These are phyloP conservation scores for Botrytis porri DNA, from an alignment of 2,329 filamentous ascomycete species.

Conservation along the genomic window DNA sequence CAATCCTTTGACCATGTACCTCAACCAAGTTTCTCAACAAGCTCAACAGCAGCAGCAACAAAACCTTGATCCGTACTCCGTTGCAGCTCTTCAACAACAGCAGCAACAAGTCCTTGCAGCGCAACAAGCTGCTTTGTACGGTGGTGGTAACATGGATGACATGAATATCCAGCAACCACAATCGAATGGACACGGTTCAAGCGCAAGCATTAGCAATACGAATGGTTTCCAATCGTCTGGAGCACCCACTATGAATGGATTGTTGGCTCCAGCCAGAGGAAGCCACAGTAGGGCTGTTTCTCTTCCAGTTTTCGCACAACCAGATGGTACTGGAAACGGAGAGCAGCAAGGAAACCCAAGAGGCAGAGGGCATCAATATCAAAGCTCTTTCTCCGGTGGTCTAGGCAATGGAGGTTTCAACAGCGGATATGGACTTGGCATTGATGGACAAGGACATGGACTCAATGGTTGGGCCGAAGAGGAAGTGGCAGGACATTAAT, in stretches of 20 bases:
- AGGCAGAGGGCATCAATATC: slow-evolving; percentile 61
- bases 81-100: slow-evolving; percentile 52
- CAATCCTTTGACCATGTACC: slow-evolving; percentile 91
- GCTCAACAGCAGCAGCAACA: slow-evolving; percentile 62
- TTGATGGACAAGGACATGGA: slow-evolving; percentile 55
- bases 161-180: slow-evolving; percentile 61
- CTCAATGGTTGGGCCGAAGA: slow-evolving; percentile 68
- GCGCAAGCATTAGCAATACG: slow-evolving; percentile 60
- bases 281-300: slow-evolving; percentile 74
- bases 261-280: slow-evolving; percentile 68
- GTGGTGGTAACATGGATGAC: slow-evolving; percentile 58
- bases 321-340: slow-evolving; percentile 45
- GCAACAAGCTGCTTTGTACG: slow-evolving; percentile 80
- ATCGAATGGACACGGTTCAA: slow-evolving; percentile 57
- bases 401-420: slow-evolving; percentile 30
- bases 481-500: slow-evolving; percentile 36
- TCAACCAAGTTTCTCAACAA: slow-evolving; percentile 76
- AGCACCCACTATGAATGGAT: slow-evolving; percentile 70
- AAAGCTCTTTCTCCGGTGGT: slow-evolving; percentile 51
- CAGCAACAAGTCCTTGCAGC: slow-evolving; percentile 68
- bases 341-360: slow-evolving; percentile 38
- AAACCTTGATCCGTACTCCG: slow-evolving; percentile 44
- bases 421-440: slow-evolving; percentile 56
- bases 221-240: slow-evolving; percentile 48
- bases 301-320: slow-evolving; percentile 68